Percentiles rank a stretch among this genome's conserved stretches.
phyloP scores from a whole-genome alignment of 1,284 basidiomycete genomes.

The Grifola frondosa region DNA sequence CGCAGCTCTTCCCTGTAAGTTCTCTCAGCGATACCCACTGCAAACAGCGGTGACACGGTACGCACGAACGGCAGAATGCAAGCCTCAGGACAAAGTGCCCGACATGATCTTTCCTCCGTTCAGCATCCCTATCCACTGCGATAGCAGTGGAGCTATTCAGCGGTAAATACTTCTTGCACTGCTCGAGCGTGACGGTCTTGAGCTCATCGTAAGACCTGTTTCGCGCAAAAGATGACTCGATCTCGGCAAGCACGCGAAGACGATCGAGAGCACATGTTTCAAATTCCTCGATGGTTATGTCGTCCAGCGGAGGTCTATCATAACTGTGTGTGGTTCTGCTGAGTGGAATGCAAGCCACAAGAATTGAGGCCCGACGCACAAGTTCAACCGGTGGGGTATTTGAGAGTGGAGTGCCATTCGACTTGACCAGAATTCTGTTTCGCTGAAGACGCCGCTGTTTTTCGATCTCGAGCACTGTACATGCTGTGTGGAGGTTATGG shows the following conservation, averaged over 20 bases:
- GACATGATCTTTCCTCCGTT: constrained; percentile 86
- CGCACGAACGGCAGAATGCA: constrained; percentile 95
- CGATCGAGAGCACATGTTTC: constrained; percentile 91
- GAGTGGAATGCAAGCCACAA: constrained; percentile 1
- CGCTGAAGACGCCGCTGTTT: not conserved
- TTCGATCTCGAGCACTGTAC: constrained; percentile 9
- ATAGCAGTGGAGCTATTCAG: constrained; percentile 63
- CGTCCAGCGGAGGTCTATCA: constrained; percentile 80
- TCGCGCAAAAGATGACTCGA: constrained; percentile 89
- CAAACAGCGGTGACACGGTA: constrained; percentile 19
- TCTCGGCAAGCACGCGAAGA: constrained; percentile 89
- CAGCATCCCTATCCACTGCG: constrained; percentile 49
- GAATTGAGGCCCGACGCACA: constrained; percentile 50
- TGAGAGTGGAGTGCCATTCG: constrained; percentile 28
- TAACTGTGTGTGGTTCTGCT: constrained; percentile 55
- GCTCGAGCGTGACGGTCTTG: constrained; percentile 55
- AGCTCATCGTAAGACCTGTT: constrained; percentile 81
- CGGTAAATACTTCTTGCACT: constrained; percentile 73
- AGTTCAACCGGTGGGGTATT: constrained; percentile 78
- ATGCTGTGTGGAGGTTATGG: constrained; percentile 9
- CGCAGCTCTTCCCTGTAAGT: constrained; percentile 83
- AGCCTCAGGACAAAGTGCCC: constrained; percentile 94
- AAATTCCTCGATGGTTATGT: constrained; percentile 96
- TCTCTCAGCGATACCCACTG: not conserved
- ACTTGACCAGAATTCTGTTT: constrained; percentile 21